A percentile compares a stretch with the other conserved stretches of the same genome.
Conservation (phyloP, 805 yeast genomes). For the Candida ponderosae region DNA sequence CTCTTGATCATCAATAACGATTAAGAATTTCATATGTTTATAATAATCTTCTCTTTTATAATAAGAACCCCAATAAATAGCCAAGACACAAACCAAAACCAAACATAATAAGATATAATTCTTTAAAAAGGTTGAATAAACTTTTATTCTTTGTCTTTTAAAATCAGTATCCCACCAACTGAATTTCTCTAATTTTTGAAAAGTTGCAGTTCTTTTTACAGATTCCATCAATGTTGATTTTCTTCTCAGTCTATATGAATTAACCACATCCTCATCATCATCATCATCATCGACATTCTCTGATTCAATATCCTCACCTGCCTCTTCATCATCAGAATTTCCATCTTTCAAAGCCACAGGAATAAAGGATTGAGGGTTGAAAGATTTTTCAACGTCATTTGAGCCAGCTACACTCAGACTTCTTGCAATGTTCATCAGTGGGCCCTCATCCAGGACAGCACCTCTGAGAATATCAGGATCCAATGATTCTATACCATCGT, state of each 20-base stretch:
- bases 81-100: background rate
- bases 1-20: constrained; percentile 15
- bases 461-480: no score
- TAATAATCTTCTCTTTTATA: constrained; percentile 10
- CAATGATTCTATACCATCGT: no score
- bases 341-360: no score
- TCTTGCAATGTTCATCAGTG: no score
- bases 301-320: background rate
- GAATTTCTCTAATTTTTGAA: background rate
- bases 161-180: constrained; percentile 2
- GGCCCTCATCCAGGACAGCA: no score
- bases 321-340: background rate
- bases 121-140: background rate
- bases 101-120: background rate
- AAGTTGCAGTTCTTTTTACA: background rate
- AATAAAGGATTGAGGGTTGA: no score
- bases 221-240: background rate
- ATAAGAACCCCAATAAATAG: constrained; percentile 21
- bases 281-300: background rate
- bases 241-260: no score
- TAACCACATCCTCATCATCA: background rate
- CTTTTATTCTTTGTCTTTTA: constrained; percentile 1
- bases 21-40: constrained; percentile 10
- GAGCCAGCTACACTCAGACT: no score
- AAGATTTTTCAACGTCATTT: no score